phyloP scores from a whole-genome alignment of 2,329 filamentous ascomycete species.

The Ophiostoma perfectum region DNA sequence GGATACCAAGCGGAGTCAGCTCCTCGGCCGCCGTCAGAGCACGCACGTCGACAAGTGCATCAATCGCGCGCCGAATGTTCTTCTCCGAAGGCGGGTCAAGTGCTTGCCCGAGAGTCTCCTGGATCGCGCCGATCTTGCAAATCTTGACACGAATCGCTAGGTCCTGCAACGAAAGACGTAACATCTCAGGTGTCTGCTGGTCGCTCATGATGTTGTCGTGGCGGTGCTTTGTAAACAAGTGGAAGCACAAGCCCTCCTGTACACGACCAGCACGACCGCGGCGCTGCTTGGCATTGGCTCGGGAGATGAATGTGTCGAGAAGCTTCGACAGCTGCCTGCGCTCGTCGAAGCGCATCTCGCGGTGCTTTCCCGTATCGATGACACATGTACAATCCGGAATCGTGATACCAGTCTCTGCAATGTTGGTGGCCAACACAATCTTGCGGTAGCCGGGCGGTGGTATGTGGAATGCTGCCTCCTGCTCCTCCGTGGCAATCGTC shows the following conservation, averaged over 20 bases:
- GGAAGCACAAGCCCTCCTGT: constrained; percentile 90
- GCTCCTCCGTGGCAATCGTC: constrained; percentile 90
- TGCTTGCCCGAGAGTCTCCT: constrained; percentile 80
- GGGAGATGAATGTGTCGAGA: constrained; percentile 90
- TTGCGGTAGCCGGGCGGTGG: constrained; percentile 80
- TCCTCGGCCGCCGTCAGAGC: constrained; percentile 78
- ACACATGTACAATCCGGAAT: constrained; percentile 98
- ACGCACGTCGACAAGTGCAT: constrained; percentile 87
- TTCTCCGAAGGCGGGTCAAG: constrained; percentile 85
- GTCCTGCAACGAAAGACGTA: constrained; percentile 88
- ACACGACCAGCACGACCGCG: constrained; percentile 92
- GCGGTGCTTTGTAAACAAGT: constrained; percentile 85
- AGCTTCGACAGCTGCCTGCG: constrained; percentile 82
- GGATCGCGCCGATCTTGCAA: constrained; percentile 89
- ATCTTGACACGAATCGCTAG: constrained; percentile 95
- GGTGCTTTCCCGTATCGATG: constrained; percentile 92
- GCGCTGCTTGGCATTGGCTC: constrained; percentile 91
- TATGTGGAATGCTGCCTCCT: constrained; percentile 84
- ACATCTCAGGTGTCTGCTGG: constrained; percentile 94
- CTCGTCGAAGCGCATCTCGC: constrained; percentile 96
- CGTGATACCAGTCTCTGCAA: constrained; percentile 96
- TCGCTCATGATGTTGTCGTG: constrained; percentile 82
- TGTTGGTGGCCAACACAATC: constrained; percentile 95
- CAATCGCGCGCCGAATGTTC: constrained; percentile 88
- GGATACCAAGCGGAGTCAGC: constrained; percentile 76